phyloP scores from a whole-genome alignment of 2,329 filamentous ascomycete genomes.

The Apiospora aurea region DNA sequence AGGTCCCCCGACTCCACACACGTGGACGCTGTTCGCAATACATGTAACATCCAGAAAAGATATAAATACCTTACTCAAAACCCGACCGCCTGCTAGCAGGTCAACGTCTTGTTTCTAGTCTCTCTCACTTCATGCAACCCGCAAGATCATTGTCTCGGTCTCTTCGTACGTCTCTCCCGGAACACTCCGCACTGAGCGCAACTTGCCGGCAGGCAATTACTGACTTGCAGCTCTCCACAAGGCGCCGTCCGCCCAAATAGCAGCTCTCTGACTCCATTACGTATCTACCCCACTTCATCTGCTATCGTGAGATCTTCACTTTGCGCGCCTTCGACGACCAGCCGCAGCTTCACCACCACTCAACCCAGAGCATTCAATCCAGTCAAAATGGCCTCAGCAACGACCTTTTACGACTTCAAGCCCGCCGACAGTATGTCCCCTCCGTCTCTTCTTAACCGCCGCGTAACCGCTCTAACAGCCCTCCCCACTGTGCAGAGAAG shows the following conservation, averaged over 20 bases:
- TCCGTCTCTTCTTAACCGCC: conserved; percentile 22
- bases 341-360: conserved; percentile 2
- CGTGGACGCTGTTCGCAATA: not conserved
- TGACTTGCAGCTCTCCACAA: conserved; percentile 8
- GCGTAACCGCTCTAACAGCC: not conserved
- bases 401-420: conserved; percentile 83
- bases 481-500: conserved; percentile 62
- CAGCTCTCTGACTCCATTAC: not conserved
- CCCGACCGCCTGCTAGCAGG: not conserved
- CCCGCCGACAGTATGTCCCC: conserved; percentile 75
- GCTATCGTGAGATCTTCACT: conserved; percentile 18
- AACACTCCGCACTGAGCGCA: not conserved
- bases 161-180: conserved; percentile 13
- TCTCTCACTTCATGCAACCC: conserved; percentile 12
- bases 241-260: conserved; percentile 9
- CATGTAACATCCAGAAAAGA: not conserved
- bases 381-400: conserved; percentile 69
- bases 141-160: conserved; percentile 8
- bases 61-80: not conserved
- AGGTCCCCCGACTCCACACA: not conserved
- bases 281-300: conserved; percentile 14
- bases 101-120: not conserved
- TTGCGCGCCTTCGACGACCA: conserved; percentile 8
- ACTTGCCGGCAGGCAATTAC: not conserved
- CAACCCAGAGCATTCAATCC: conserved; percentile 25